Evolutionary conservation across 2,329 filamentous ascomycete species (phyloP).

Genomic region (Fusarium oxysporum): DNA sequence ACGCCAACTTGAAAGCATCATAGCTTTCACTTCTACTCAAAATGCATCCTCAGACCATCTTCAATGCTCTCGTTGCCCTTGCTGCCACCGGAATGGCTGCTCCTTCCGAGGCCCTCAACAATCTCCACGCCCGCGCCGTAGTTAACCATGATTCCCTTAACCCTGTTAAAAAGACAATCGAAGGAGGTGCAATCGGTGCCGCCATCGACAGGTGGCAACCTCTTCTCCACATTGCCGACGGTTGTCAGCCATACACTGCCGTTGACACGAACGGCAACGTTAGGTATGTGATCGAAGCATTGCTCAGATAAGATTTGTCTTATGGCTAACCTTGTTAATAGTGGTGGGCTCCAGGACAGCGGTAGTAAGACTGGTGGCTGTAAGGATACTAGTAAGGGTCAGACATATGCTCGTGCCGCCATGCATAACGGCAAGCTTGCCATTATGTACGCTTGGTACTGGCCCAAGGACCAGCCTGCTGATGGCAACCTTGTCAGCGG

Average conservation of each 20-base stretch:
- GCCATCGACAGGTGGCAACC: conserved; percentile 49
- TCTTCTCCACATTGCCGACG: conserved; percentile 60
- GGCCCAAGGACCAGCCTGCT: conserved; percentile 59
- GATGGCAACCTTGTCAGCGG: conserved; percentile 45
- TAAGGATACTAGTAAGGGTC: conserved; percentile 48
- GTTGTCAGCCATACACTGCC: conserved; percentile 72
- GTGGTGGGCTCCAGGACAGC: conserved; percentile 50
- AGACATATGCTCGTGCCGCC: conserved; percentile 53
- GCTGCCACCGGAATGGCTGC: conserved; percentile 7
- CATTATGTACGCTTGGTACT: conserved; percentile 60
- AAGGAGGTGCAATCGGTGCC: conserved; percentile 38
- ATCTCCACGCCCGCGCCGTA: conserved; percentile 25
- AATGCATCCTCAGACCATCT: not conserved
- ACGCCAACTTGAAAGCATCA: no score
- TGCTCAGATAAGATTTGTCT: fast-evolving
- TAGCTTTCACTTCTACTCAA: not conserved
- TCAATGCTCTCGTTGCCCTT: conserved; percentile 1
- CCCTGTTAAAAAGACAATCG: conserved; percentile 43
- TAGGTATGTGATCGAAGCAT: conserved; percentile 51
- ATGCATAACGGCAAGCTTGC: conserved; percentile 47
- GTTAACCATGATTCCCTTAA: conserved; percentile 45
- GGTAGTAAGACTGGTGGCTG: conserved; percentile 49
- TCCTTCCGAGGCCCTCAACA: not conserved
- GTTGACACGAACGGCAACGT: conserved; percentile 68
- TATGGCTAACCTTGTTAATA: not conserved